Percentiles rank a stretch among this genome's conserved stretches.
These are phyloP conservation scores for Collybia sp. DNA, from an alignment of 768 basidiomycete species.

Conservation along the genomic window DNA sequence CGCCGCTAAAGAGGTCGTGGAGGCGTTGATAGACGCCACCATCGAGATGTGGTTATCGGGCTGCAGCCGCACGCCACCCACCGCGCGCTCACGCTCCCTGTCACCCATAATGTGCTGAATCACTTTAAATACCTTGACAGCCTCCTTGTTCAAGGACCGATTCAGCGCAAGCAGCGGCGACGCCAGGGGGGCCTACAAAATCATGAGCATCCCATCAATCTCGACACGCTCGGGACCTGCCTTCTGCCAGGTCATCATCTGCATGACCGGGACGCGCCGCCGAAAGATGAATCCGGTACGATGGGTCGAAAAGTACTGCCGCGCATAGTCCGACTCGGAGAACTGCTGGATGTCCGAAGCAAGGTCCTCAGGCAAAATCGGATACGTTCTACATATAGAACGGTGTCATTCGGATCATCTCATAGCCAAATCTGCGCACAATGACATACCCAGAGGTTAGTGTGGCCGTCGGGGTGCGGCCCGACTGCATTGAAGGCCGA, in stretches of 20 bases:
- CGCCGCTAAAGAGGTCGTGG: slow-evolving; percentile 39
- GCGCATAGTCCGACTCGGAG: slow-evolving; percentile 80
- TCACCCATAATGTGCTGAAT: slow-evolving; percentile 95
- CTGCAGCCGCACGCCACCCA: slow-evolving; percentile 39
- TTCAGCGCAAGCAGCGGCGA: slow-evolving; percentile 74
- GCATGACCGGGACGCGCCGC: slow-evolving; percentile 74
- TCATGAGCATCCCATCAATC: slow-evolving; percentile 2
- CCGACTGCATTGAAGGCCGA: slow-evolving; percentile 14
- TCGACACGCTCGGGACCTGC: slow-evolving; percentile 21
- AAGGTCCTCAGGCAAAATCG: slow-evolving; percentile 74
- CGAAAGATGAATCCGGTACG: slow-evolving; percentile 86
- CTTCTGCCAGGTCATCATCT: slow-evolving; percentile 93
- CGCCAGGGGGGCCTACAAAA: slow-evolving; percentile 49
- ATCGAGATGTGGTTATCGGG: slow-evolving; percentile 40
- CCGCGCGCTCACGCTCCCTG: slow-evolving; percentile 64
- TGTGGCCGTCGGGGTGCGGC: slow-evolving; percentile 31
- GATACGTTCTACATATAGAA: slow-evolving; percentile 52
- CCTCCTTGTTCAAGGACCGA: slow-evolving; percentile 64
- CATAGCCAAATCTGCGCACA: background rate
- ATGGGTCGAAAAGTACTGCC: slow-evolving; percentile 86
- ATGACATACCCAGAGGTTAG: slow-evolving; percentile 61
- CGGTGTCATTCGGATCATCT: slow-evolving; percentile 5
- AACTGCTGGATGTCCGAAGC: slow-evolving; percentile 86
- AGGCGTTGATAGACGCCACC: slow-evolving; percentile 37
- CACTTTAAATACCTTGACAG: slow-evolving; percentile 82